A percentile compares a stretch with the other conserved stretches of the same genome.
Conservation (phyloP, 495 filamentous ascomycete species). For the Penicillium mononematosum region DNA sequence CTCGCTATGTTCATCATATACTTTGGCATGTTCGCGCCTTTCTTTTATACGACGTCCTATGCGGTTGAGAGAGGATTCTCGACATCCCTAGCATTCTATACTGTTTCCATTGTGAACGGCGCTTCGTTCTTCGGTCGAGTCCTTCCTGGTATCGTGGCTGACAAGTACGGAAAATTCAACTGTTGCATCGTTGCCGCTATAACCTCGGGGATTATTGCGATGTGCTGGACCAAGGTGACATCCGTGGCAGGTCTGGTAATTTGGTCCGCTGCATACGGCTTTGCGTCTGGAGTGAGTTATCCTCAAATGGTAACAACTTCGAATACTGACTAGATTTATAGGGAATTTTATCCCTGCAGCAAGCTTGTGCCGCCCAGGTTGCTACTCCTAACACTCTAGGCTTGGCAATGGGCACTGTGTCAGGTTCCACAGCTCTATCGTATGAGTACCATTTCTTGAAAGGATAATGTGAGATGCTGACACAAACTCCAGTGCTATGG, state of each 20-base stretch:
- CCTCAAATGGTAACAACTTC: neutral
- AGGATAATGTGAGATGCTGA: neutral
- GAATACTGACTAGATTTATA: constrained; percentile 12
- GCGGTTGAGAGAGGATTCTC: constrained; percentile 38
- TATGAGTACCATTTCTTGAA: constrained; percentile 15
- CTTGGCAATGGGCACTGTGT: constrained; percentile 33
- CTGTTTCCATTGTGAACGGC: constrained; percentile 48
- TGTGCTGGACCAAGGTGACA: constrained; percentile 41
- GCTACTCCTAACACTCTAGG: constrained; percentile 32
- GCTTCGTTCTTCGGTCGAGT: constrained; percentile 45
- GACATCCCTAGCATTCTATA: constrained; percentile 38
- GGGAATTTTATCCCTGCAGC: constrained; percentile 43
- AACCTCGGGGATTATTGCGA: constrained; percentile 51
- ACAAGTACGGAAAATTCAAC: constrained; percentile 70
- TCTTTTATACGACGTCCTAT: constrained; percentile 44
- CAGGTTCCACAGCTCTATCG: constrained; percentile 38
- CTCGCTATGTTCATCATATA: constrained; percentile 42
- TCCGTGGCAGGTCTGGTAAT: constrained; percentile 36
- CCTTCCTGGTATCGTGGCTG: constrained; percentile 58
- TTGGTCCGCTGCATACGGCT: constrained; percentile 39
- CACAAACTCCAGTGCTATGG: constrained; percentile 33
- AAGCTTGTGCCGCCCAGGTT: constrained; percentile 42
- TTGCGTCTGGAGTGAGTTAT: constrained; percentile 39
- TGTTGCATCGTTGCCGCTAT: constrained; percentile 58
- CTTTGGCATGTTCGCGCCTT: constrained; percentile 50